Conservation (phyloP, 2,329 filamentous ascomycete genomes). For the Penicillium sp. region DNA sequence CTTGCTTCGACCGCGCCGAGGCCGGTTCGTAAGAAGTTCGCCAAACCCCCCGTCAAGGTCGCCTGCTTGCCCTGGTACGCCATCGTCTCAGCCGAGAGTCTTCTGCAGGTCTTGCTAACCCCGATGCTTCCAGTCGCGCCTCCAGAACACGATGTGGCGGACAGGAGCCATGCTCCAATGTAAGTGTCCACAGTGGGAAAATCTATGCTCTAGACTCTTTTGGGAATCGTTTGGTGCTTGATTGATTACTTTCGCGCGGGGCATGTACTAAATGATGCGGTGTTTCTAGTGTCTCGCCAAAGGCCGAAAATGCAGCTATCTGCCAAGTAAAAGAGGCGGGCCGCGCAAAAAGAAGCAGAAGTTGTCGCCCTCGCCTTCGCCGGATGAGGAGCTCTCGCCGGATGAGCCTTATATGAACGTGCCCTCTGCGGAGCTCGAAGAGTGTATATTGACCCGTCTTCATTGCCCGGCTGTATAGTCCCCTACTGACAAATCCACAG, state of each 20-base stretch:
- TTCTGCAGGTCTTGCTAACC: conserved; percentile 11
- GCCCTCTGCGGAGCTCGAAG: conserved; percentile 35
- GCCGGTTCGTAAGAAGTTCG: conserved; percentile 48
- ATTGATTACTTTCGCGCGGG: neutral
- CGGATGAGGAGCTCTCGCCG: conserved; percentile 22
- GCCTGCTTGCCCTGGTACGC: conserved; percentile 50
- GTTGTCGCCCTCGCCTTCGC: conserved; percentile 24
- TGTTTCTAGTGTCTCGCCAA: conserved; percentile 43
- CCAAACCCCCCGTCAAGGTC: conserved; percentile 51
- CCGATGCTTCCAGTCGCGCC: conserved; percentile 37
- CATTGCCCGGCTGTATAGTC: neutral
- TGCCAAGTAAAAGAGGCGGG: conserved; percentile 50
- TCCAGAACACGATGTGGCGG: conserved; percentile 51
- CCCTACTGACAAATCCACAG: conserved; percentile 29
- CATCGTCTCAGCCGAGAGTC: conserved; percentile 5
- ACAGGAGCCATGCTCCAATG: conserved; percentile 49
- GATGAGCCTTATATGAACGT: conserved; percentile 28
- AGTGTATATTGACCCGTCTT: conserved; percentile 31
- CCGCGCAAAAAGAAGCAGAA: conserved; percentile 47
- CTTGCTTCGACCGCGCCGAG: conserved; percentile 30
- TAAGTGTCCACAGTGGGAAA: conserved; percentile 31
- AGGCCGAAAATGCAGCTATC: conserved; percentile 46
- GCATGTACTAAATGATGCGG: neutral
- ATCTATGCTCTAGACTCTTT: neutral
- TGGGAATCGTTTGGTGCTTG: conserved; percentile 12